These are phyloP conservation scores for Eugenia klotzschiana DNA, from an alignment of 441 rosid genomes.

Conservation along the genomic window DNA sequence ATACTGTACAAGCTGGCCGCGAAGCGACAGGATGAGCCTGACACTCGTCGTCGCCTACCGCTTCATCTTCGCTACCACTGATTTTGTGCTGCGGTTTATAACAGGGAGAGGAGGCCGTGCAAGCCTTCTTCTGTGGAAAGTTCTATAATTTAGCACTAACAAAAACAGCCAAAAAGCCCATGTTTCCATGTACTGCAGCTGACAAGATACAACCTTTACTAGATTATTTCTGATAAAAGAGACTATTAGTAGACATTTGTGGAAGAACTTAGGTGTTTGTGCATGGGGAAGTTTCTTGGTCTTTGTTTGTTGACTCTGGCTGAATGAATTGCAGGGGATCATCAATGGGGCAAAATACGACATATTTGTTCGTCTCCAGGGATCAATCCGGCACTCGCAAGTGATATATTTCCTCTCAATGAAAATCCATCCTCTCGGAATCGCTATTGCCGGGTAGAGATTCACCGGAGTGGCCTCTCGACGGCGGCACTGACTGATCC, in stretches of 20 bases:
- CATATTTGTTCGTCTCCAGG: too few species aligned
- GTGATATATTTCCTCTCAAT: too few species aligned
- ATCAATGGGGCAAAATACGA: slow-evolving; percentile 21
- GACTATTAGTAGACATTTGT: background rate
- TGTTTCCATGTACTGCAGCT: background rate
- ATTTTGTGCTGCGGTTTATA: too few species aligned
- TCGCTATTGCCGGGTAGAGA: too few species aligned
- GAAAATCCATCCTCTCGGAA: too few species aligned
- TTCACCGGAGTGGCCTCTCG: too few species aligned
- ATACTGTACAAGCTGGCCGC: slow-evolving; percentile 18
- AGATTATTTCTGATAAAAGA: background rate
- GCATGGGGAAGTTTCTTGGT: background rate
- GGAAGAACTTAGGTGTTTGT: background rate
- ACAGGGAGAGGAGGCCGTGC: slow-evolving; percentile 6
- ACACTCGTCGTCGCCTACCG: slow-evolving; percentile 15
- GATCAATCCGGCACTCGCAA: too few species aligned
- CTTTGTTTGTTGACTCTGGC: background rate
- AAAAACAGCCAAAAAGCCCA: background rate
- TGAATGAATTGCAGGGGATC: slow-evolving; percentile 19
- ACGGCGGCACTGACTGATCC: background rate
- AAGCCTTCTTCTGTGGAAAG: slow-evolving; percentile 3
- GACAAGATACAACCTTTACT: background rate
- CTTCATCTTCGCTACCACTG: slow-evolving; percentile 21
- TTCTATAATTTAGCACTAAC: background rate
- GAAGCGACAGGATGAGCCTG: slow-evolving; percentile 12